phyloP scores from a whole-genome alignment of 2,329 filamentous ascomycete species.

The Hawksworthiomyces lignivorus region DNA sequence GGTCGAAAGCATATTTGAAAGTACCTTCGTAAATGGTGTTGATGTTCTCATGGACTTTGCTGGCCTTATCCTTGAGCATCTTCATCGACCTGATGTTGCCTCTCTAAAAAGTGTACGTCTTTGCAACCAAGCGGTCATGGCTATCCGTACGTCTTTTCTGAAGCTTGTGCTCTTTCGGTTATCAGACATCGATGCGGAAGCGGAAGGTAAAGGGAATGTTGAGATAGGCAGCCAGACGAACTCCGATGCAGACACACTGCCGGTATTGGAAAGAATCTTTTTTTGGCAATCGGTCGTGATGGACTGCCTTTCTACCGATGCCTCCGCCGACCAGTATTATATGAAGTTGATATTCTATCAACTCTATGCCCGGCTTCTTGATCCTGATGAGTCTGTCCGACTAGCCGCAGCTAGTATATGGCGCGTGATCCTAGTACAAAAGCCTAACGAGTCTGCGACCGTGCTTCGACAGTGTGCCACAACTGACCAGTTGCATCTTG shows the following conservation, averaged over 20 bases:
- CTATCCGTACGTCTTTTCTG: conserved; percentile 69
- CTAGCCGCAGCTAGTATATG: conserved; percentile 75
- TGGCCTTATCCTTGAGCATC: conserved; percentile 76
- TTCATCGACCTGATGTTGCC: conserved; percentile 77
- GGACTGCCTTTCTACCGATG: conserved; percentile 55
- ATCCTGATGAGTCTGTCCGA: conserved; percentile 58
- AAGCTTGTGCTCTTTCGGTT: conserved; percentile 72
- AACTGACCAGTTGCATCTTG: conserved; percentile 60
- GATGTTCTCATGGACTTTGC: conserved; percentile 78
- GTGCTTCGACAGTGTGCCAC: conserved; percentile 67
- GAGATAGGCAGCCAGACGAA: neutral
- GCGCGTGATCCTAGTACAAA: conserved; percentile 90
- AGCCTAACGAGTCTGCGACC: conserved; percentile 69
- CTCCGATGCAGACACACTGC: conserved; percentile 51
- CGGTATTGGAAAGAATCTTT: conserved; percentile 74
- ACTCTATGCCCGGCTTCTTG: conserved; percentile 81
- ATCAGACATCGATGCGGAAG: conserved; percentile 68
- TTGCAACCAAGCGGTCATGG: conserved; percentile 73
- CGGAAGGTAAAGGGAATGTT: neutral
- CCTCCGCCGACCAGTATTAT: conserved; percentile 65
- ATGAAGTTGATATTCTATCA: conserved; percentile 86
- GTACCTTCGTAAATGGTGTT: conserved; percentile 89
- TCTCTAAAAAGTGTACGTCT: conserved; percentile 81
- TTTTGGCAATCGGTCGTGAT: conserved; percentile 96
- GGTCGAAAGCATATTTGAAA: conserved; percentile 86